Conservation (phyloP, 2,329 filamentous ascomycete species). For the Pseudodiploospora longispora region DNA sequence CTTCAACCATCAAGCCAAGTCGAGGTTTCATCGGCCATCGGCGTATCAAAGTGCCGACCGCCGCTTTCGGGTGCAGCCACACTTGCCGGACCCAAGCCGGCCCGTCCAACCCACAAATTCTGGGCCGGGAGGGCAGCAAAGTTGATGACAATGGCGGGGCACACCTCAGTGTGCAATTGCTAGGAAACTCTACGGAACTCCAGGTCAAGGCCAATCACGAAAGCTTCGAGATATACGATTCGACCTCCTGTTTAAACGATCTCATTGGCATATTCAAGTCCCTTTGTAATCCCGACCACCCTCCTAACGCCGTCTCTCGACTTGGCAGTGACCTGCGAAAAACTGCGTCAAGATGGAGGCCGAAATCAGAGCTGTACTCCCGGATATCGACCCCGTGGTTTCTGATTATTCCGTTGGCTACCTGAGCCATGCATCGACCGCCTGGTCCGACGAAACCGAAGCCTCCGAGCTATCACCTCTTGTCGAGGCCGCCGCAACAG, state of each 20-base stretch:
- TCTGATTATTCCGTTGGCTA: constrained; percentile 94
- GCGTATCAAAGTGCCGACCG: not conserved
- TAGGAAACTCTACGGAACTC: not conserved
- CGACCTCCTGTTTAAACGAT: too few relatives aligned
- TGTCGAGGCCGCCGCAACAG: constrained; percentile 70
- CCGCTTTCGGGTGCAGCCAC: not conserved
- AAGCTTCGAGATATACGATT: too few relatives aligned
- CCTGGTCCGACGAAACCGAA: constrained; percentile 70
- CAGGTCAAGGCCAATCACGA: not conserved
- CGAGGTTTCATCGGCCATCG: not conserved
- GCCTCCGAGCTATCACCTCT: constrained; percentile 64
- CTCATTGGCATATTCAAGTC: too few relatives aligned
- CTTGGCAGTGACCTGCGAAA: constrained; percentile 7
- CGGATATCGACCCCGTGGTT: constrained; percentile 79
- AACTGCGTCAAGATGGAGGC: constrained; percentile 59
- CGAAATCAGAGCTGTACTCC: constrained; percentile 76
- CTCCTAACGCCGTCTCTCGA: too few relatives aligned
- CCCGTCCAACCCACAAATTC: too few relatives aligned
- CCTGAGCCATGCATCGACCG: constrained; percentile 82
- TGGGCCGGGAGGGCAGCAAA: too few relatives aligned
- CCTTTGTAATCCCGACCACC: too few relatives aligned
- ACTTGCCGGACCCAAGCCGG: too few relatives aligned
- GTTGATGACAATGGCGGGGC: not conserved
- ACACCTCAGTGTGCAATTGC: not conserved
- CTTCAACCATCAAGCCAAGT: not conserved